Base-by-base conservation (phyloP, 805 yeast species). In the Wickerhamiella cacticola region DNA sequence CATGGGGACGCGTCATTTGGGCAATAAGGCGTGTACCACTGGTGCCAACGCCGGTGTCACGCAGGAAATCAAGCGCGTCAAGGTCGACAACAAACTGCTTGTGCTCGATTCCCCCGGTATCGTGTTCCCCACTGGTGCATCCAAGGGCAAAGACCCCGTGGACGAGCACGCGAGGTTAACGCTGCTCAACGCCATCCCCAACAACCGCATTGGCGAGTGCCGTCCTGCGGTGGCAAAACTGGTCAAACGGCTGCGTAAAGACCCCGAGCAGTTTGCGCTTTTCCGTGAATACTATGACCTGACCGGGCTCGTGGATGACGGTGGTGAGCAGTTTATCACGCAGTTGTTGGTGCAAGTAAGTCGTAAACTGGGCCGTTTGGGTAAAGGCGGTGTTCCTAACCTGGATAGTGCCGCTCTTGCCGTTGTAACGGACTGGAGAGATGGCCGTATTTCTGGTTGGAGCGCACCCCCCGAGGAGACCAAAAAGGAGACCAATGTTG, bases 11-110 rank as follows among this genome's bases (percentile, higher is more conserved):
- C 79, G 92, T 65, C 94, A 84, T 63, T 7, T 21, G 21, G 80
- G 61, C 51, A 70, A 77, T 39, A 77, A 75, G 57, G 89, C 88
- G 10, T 92, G 97, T 63, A 96, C 98, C 13, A 94, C 83, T 26
- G 98, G 98, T 45, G 94, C 94, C 61, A 92, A 83, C 68, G 96
- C 98, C 2, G 98, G 98, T 63, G 92, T 92, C 41, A 89, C 98
- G 25, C 88, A 96, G 1, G 71, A 89, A 2, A 69, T 92, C 63
- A 78, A 96, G 67, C 94, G 87, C 64, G 87, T 89, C 50, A 92
- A 89, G 68, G 74, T 89, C 52, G 98, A 89, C 65, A 82, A 79
- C 61, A 87, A 87, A 64, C 74, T 89, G 57, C 85, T 82, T 65
- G 73, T 89, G 54, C 72, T 89, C 60, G 98, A 89, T 66, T 85